Base-by-base conservation (phyloP, 1,284 basidiomycete species). In the Leucoagaricus sp. region DNA sequence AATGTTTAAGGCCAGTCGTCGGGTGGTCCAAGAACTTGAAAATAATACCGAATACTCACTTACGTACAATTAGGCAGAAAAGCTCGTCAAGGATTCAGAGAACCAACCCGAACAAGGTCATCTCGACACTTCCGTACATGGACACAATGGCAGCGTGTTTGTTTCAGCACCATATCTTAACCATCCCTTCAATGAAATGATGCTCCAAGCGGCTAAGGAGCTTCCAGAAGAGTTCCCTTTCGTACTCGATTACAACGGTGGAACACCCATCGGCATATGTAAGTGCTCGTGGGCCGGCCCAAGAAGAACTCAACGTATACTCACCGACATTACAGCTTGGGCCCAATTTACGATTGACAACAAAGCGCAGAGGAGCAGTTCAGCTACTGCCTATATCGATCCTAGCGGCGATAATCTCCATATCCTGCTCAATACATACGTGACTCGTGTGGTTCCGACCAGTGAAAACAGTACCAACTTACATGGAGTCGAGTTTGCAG, bases 381-480 rank as follows among this genome's bases (percentile, higher is more conserved):
- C 72, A 0, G 74, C 76, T 1, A 69, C 70, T 5, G 70, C 74
- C 2, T 81, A 79, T 49, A 67, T 80, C 7, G 64, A 65, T 2
- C 56, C 62, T 0, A 63, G 64, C n/a, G 69, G 73, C 17, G 51
- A 53, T 0, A 80, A 80, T 58, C 68, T 80, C 1, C 70, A 71
- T 41, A 68, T 80, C 31, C 69, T 75, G 5, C 62, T 75, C 26
- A 59, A 69, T 15, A 71, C 71, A 2, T 63, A 64, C 23, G 66
- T 65, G 12, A 61, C 63, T 8, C 61, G 65, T 4, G 55, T 68
- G 4, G 28, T 66, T 10, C 58, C 58, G 1, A 13, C 36, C 6
- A 40, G 53, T 52, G 58, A 38, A n/a, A 41, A 46, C 17, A 29
- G 46, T 10, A 56, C 38, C 2, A 29, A 36, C 23, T 53, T 60